Evolutionary conservation across 768 basidiomycete genomes (phyloP), one percentile per base, ranked within the genome.

Genomic region (Boletus patriciae): DNA sequence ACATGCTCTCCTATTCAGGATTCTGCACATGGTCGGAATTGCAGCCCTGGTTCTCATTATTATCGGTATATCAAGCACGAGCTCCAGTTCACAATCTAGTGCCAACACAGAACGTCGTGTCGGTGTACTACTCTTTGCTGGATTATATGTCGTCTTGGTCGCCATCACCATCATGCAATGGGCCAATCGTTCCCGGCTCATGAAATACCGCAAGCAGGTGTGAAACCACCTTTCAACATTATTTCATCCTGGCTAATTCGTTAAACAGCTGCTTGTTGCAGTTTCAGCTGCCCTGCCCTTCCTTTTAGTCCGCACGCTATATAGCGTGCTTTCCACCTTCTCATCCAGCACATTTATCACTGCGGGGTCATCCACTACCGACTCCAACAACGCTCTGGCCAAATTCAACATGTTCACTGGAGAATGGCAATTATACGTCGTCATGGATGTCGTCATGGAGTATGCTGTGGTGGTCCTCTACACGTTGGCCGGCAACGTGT

Each of bases 361-460:
- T 18, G 53, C 78, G 47, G 53, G 47, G 18, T 12, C 60, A 31
- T 36, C 60, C 23, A 55, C 57, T 19, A 73, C 74, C 6, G 38
- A 37, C 15, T 60, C 63, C 15, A 19, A 27, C 19, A 62, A 46
- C 33, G 69, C 73, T 6, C 76, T 87, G 8, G 78, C 78, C 37
- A 78, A 79, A 65, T 81, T 86, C 66, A 83, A 85, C 61, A 75
- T 81, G 48, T 63, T 82, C 36, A 80, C 78, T 3, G 85, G 86
- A 31, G 70, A 78, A 56, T 87, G 83, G 84, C 69, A 79, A 47
- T 62, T 82, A 60, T 89, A 78, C 66, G 75, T 88, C 31, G 69
- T 79, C 52, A 80, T 88, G 74, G 79, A 79, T 15, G 73, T 85
- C 38, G 57, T 87, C 40, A 83, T 83, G 81, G 87, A 90, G 70